Evolutionary conservation across 306 rosid species (phyloP).

Genomic region (Pueraria montana): DNA sequence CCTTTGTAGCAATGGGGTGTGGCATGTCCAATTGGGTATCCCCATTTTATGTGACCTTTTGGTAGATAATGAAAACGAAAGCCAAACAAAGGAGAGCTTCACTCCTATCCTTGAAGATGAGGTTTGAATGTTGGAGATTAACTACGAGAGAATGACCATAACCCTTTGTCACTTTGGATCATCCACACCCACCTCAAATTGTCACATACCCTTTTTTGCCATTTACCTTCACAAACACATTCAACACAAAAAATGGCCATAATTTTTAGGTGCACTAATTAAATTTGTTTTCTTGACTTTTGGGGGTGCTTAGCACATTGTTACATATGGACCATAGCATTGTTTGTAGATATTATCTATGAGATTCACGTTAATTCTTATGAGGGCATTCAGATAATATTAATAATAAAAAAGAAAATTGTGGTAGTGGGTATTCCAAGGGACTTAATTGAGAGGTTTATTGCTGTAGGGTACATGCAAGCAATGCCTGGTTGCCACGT

Average conservation of each 20-base stretch:
- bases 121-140: constrained; percentile 76
- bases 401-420: constrained; percentile 3
- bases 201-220: constrained; percentile 30
- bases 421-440: constrained; percentile 54
- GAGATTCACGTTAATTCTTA: constrained; percentile 54
- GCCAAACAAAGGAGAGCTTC: constrained; percentile 73
- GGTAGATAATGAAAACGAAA: constrained; percentile 80
- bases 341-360: constrained; percentile 51
- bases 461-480: constrained; percentile 47
- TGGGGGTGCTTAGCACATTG: constrained; percentile 33
- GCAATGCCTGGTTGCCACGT: constrained; percentile 53
- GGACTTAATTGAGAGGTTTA: constrained; percentile 30
- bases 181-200: constrained; percentile 22
- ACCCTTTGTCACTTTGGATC: constrained; percentile 49
- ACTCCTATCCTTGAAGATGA: constrained; percentile 76
- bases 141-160: constrained; percentile 54
- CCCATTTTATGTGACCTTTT: constrained; percentile 44
- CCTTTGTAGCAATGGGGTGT: background rate
- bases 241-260: background rate
- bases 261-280: background rate
- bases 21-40: constrained; percentile 34
- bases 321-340: constrained; percentile 21
- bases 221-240: constrained; percentile 13
- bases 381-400: background rate
- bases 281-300: background rate